Evolutionary conservation across 176 grass and related monocot species (phyloP).

Genomic region (Hordeum vulgare): DNA sequence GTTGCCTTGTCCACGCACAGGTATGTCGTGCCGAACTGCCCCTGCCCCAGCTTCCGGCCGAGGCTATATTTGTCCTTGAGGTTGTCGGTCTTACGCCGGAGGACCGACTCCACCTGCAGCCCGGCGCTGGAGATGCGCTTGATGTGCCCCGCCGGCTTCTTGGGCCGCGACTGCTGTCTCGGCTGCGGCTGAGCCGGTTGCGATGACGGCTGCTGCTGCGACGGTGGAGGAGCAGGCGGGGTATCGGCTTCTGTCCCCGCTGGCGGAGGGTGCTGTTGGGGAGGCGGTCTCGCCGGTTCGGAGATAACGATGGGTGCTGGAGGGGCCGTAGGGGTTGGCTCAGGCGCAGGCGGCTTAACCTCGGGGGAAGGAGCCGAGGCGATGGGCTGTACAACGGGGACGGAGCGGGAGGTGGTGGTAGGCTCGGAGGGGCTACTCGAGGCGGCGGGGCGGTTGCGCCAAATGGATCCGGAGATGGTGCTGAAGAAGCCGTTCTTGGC

Average conservation of each 20-base stretch:
- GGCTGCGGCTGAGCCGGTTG: not conserved
- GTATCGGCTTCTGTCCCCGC: not conserved
- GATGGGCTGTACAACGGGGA: conserved; percentile 31
- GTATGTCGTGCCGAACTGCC: conserved; percentile 53
- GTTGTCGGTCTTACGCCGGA: conserved; percentile 41
- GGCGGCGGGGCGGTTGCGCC: conserved; percentile 1
- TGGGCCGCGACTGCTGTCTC: conserved; percentile 18
- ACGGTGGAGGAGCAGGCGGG: not conserved
- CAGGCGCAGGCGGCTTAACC: not conserved
- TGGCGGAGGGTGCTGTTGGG: not conserved
- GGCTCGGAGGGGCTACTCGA: conserved; percentile 2
- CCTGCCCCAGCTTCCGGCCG: conserved; percentile 38
- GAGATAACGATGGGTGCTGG: conserved; percentile 32
- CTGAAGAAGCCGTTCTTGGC: conserved; percentile 37
- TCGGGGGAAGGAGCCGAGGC: not conserved
- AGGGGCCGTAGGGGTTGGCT: not conserved
- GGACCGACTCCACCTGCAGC: conserved; percentile 47
- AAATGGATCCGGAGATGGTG: conserved; percentile 22
- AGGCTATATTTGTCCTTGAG: conserved; percentile 55
- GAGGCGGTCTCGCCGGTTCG: not conserved
- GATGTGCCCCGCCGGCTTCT: conserved; percentile 28
- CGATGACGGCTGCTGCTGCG: not conserved
- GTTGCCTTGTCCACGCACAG: conserved; percentile 47
- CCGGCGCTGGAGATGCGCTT: conserved; percentile 57
- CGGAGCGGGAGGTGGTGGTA: conserved; percentile 31